Base-by-base conservation (phyloP, 306 rosid genomes). In the Vachellia collinsii region DNA sequence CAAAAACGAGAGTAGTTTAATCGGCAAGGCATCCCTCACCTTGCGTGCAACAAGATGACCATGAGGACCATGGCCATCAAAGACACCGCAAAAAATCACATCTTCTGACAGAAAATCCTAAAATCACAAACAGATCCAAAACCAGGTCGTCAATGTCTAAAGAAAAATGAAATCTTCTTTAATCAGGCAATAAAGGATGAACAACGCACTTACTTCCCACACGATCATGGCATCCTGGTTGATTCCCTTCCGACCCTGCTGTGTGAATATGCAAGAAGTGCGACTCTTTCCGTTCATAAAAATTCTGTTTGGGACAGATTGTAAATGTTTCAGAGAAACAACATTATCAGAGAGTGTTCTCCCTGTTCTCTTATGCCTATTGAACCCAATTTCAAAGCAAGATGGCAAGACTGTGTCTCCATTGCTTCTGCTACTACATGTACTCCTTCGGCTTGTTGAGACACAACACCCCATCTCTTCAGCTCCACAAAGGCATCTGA, bases 181-280 rank as follows among this genome's bases (percentile, higher is more conserved):
- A 75, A 46, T 70, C 67, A 25, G 39, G 19, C 16, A 25, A 61
- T 4, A 10, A 42, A 23, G 48, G 53, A 72, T 78, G 39, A 73
- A 48, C 34, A 29, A n/a, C 38, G 79, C 63, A 89, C 97, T 81
- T 85, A 95, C 99, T 87, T 96, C 99, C 99, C 99, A 96, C 25
- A 93, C 98, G 82, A 96, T 76, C 99, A 96, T 96, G 77, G 99
- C 96, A 81, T 96, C 99, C 87, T 96, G 99, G 85, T 96, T 96
- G 79, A 93, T 81, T 70, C 99, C 99, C 84, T 96, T 96, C 3
- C 93, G 92, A 34, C 99, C 99, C 79, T 93, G 98, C 88, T 96
- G 98, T 0, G 97, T 93, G 79, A 90, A 96, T 82, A 93, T 83
- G 88, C 99, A 94, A 72, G 99, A 90, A 58, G 92, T 83, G 56